These are phyloP conservation scores for Morella rubra DNA, from an alignment of 306 rosid species.

Conservation along the genomic window DNA sequence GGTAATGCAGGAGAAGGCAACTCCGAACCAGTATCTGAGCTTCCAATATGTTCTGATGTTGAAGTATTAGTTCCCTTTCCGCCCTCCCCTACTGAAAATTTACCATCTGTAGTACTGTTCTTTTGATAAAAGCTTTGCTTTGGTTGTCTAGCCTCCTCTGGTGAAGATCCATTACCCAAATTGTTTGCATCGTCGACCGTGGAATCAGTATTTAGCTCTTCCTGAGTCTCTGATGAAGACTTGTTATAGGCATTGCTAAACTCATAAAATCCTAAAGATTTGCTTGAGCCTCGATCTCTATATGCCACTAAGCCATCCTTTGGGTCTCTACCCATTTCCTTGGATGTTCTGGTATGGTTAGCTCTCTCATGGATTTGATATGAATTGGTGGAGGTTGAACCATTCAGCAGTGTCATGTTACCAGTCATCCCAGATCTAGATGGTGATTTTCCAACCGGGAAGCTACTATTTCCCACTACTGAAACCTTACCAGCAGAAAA, in stretches of 20 bases:
- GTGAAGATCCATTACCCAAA: conserved; percentile 19
- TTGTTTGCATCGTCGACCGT: neutral
- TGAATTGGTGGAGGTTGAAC: conserved; percentile 32
- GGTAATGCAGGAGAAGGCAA: conserved; percentile 32
- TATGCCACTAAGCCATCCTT: conserved; percentile 14
- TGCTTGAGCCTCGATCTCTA: conserved; percentile 14
- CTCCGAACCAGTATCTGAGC: conserved; percentile 24
- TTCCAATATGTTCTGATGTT: conserved; percentile 26
- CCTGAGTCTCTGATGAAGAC: conserved; percentile 5
- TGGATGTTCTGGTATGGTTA: conserved; percentile 31
- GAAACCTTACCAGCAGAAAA: conserved; percentile 38
- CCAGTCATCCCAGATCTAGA: conserved; percentile 27
- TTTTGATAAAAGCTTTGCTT: conserved; percentile 23
- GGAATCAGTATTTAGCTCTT: too few species aligned
- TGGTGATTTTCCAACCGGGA: conserved; percentile 36
- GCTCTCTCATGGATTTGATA: conserved; percentile 23
- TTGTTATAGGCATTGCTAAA: conserved; percentile 13
- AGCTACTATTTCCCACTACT: conserved; percentile 27
- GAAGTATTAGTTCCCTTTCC: conserved; percentile 31
- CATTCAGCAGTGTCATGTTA: conserved; percentile 20
- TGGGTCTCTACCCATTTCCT: neutral
- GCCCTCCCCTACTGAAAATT: conserved; percentile 25
- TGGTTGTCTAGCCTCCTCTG: conserved; percentile 32
- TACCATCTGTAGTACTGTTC: conserved; percentile 25
- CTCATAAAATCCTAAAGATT: conserved; percentile 27